Conservation (phyloP, 768 basidiomycete species). For the Lentinus brumalis region DNA sequence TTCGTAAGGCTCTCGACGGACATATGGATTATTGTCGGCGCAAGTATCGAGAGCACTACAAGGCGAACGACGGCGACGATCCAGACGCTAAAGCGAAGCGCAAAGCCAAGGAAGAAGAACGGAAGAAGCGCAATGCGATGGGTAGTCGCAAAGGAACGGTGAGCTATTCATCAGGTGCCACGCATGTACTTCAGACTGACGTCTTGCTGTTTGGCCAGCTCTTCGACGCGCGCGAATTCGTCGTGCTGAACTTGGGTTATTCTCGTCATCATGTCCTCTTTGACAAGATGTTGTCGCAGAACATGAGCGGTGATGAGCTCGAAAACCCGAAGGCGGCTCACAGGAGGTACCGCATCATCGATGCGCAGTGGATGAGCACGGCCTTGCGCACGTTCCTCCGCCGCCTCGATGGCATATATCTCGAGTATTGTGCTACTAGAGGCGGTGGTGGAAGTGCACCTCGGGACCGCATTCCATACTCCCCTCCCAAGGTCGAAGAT, state of each 20-base stretch:
- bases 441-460: not conserved
- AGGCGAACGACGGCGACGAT: not conserved
- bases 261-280: not conserved
- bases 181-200: no score
- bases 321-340: not conserved
- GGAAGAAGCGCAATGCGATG: no score
- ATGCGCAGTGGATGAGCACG: conserved; percentile 3
- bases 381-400: conserved; percentile 5
- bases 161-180: no score
- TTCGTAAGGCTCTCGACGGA: not conserved
- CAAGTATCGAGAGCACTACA: not conserved
- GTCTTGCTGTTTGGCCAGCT: not conserved
- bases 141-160: no score
- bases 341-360: conserved; percentile 5
- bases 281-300: not conserved
- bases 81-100: not conserved
- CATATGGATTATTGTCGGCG: conserved; percentile 10
- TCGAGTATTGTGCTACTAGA: not conserved
- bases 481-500: not conserved
- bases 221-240: not conserved
- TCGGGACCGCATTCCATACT: not conserved
- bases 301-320: conserved; percentile 14
- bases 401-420: conserved; percentile 2
- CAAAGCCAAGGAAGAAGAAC: not conserved
- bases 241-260: not conserved